A percentile compares a stretch with the other conserved stretches of the same genome.
Conservation (phyloP, 306 rosid genomes). For the Medicago arabica region DNA sequence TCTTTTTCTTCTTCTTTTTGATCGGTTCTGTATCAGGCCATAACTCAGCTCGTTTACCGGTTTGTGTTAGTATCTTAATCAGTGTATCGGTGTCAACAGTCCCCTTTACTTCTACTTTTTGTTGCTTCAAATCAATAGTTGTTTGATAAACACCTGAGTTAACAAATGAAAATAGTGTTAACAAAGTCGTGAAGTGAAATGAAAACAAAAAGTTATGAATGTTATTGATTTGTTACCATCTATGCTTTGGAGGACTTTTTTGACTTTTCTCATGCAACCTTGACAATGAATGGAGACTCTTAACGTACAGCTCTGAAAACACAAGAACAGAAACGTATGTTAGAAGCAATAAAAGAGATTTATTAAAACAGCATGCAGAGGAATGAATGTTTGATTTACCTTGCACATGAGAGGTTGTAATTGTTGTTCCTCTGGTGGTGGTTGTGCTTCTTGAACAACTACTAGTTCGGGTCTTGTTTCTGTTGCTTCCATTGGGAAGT, state of each 20-base stretch:
- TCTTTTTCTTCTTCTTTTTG: constrained; percentile 48
- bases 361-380: background rate
- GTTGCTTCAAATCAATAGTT: constrained; percentile 67
- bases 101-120: constrained; percentile 66
- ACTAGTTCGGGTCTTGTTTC: constrained; percentile 46
- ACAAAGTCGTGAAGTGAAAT: too few relatives aligned
- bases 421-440: constrained; percentile 41
- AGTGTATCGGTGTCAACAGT: constrained; percentile 58
- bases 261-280: constrained; percentile 77
- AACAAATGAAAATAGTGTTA: too few relatives aligned
- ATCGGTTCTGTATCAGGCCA: constrained; percentile 62
- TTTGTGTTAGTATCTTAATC: constrained; percentile 56
- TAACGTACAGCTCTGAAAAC: constrained; percentile 57
- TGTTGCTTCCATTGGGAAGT: constrained; percentile 56
- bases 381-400: constrained; percentile 48
- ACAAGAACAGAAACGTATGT: constrained; percentile 13
- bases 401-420: constrained; percentile 64
- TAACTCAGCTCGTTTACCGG: constrained; percentile 72
- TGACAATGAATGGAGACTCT: constrained; percentile 79
- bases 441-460: constrained; percentile 36
- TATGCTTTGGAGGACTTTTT: constrained; percentile 58
- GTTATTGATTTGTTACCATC: constrained; percentile 53
- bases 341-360: background rate
- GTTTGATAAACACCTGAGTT: constrained; percentile 68
- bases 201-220: too few relatives aligned